Evolutionary conservation across 2,329 filamentous ascomycete genomes (phyloP), one percentile per base, ranked within the genome.

Genomic region (Diaporthe sp.): DNA sequence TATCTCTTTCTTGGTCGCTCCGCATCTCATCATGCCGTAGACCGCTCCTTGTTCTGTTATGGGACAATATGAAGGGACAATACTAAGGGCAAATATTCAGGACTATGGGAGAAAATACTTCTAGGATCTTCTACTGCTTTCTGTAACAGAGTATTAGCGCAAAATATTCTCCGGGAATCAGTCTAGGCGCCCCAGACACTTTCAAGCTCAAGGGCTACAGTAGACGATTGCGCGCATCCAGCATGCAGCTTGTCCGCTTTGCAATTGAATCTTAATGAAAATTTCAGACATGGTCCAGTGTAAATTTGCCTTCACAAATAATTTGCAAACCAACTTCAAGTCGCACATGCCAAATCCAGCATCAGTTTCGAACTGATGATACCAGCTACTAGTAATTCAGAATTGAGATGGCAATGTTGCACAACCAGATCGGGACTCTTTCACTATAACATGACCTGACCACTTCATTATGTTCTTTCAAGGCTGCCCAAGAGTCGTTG

Each of bases 11-110:
- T 68, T 9, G 19, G 15, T 28, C 5, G 17, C 10, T 12, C 47
- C 64, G 54, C 47, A 28, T 54, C n/a, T 28, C 25, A 17, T 19
- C n/a, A 40, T 10, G 40, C 45, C 47, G 10, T 12, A 25, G 45
- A 15, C 15, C 9, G 33, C 47, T 52, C 64, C 64, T 68, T 68
- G 45, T 54, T 38, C 64, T 6, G 33, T 25, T 4, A 28, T 8
- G 33, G 8, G 28, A 68, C 64, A 68, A 68, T 68, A 68, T 22
- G 40, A 68, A 22, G 4, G 4, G 9, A 68, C 64, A 54, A 68
- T 68, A 54, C 2, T 19, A 54, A 50, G 30, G n/a, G n/a, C n/a
- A n/a, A 54, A 68, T 68, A 54, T 2, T 19, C 40, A 50, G 30
- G 30, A 54, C 6, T 22, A 17, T 4, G 13, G 10, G 54, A 25